Percentiles rank a stretch among this genome's conserved stretches.
phyloP scores from a whole-genome alignment of 129 eudicot species.

The Saussurea involucrata region DNA sequence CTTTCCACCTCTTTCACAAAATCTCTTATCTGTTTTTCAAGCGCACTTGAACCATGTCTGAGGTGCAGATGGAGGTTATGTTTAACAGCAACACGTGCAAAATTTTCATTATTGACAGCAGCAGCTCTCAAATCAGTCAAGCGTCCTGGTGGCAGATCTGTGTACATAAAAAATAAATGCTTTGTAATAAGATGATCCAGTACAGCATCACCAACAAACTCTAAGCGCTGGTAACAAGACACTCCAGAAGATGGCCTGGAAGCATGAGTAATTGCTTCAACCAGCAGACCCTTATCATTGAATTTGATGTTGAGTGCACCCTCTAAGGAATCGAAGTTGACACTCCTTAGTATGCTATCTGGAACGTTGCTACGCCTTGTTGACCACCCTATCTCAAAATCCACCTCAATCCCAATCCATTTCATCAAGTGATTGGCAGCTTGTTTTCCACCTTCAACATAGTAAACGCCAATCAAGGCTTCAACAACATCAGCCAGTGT shows the following conservation, averaged over 20 bases:
- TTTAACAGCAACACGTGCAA: conserved; percentile 95
- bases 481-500: conserved; percentile 98
- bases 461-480: conserved; percentile 88
- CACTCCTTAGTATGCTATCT: conserved; percentile 67
- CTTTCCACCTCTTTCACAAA: conserved; percentile 80
- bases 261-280: conserved; percentile 99
- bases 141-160: conserved; percentile 98
- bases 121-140: conserved; percentile 97
- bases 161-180: conserved; percentile 86
- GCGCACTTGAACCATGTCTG: conserved; percentile 94
- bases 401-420: conserved; percentile 92
- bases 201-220: conserved; percentile 99
- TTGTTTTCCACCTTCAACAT: conserved; percentile 88
- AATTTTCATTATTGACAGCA: conserved; percentile 98
- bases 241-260: conserved; percentile 99
- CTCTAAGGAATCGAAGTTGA: conserved; percentile 71
- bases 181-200: conserved; percentile 93
- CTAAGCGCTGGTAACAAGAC: conserved; percentile 93
- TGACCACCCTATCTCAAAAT: conserved; percentile 48
- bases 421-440: conserved; percentile 96
- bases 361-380: conserved; percentile 49
- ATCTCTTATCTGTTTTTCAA: conserved; percentile 96
- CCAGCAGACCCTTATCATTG: conserved; percentile 54
- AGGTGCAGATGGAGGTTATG: conserved; percentile 92
- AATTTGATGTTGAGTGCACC: conserved; percentile 62